These are phyloP conservation scores for Ogataea saltuana DNA, from an alignment of 805 yeast species.

Conservation along the genomic window DNA sequence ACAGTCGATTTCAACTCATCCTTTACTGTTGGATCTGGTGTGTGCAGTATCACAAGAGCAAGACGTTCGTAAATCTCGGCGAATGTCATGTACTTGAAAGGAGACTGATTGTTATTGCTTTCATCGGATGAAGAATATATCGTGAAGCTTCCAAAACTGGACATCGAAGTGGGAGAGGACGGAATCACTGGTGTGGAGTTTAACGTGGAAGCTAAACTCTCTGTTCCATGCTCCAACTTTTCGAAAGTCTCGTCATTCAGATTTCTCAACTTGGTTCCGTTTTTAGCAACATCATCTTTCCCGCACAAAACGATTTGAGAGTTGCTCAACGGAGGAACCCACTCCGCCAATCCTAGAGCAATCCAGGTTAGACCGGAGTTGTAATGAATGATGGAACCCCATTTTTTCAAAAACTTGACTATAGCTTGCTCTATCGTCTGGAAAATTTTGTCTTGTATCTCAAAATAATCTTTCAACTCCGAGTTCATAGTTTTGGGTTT, in stretches of 20 bases:
- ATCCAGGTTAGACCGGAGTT: constrained; percentile 86
- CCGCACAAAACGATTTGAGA: constrained; percentile 58
- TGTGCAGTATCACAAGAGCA: constrained; percentile 71
- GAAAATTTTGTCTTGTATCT: constrained; percentile 54
- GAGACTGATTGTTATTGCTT: constrained; percentile 10
- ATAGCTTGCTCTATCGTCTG: constrained; percentile 61
- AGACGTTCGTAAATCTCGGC: constrained; percentile 73
- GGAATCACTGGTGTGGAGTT: constrained; percentile 28
- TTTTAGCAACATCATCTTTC: constrained; percentile 44
- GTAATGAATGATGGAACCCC: constrained; percentile 77
- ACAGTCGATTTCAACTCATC: constrained; percentile 21
- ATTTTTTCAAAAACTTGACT: constrained; percentile 63
- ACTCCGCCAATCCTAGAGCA: constrained; percentile 84
- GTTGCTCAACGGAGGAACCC: constrained; percentile 70
- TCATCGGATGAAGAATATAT: constrained; percentile 17
- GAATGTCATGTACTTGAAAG: constrained; percentile 49
- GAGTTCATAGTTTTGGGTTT: constrained; percentile 33
- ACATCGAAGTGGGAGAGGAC: constrained; percentile 29
- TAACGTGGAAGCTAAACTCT: constrained; percentile 22
- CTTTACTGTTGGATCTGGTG: constrained; percentile 51
- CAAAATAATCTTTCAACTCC: constrained; percentile 37
- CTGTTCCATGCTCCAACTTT: constrained; percentile 24
- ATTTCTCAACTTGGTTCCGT: constrained; percentile 39
- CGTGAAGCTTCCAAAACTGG: constrained; percentile 27
- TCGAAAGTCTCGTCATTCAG: constrained; percentile 36